Percentiles rank a stretch among this genome's conserved stretches.
These are phyloP conservation scores for Clitocybe nebularis DNA, from an alignment of 1,284 basidiomycete species.

Conservation along the genomic window DNA sequence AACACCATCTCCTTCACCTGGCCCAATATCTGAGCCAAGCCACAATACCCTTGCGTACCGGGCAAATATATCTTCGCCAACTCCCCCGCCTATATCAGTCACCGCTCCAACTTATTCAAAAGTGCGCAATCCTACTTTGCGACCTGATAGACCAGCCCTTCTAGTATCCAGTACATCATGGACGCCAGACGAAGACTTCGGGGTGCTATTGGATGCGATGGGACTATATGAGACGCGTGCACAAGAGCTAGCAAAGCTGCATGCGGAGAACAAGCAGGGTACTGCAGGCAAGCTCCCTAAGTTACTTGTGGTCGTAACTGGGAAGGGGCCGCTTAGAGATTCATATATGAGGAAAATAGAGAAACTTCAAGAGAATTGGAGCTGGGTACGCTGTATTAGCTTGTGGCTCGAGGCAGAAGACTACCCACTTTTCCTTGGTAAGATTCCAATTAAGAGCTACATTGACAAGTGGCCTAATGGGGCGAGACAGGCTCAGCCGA, in stretches of 20 bases:
- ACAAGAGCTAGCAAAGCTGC: slow-evolving; percentile 18
- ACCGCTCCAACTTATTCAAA: slow-evolving; percentile 29
- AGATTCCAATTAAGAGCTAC: slow-evolving; percentile 20
- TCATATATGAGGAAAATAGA: slow-evolving; percentile 68
- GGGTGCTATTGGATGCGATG: slow-evolving; percentile 75
- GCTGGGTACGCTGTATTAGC: slow-evolving; percentile 79
- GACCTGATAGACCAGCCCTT: slow-evolving; percentile 77
- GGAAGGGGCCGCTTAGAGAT: slow-evolving; percentile 80
- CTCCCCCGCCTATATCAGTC: slow-evolving; percentile 16
- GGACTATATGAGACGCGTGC: slow-evolving; percentile 65
- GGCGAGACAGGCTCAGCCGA: slow-evolving; percentile 77
- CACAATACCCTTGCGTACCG: slow-evolving; percentile 15
- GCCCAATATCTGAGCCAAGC: slow-evolving; percentile 7
- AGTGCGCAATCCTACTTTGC: slow-evolving; percentile 41
- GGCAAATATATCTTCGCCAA: slow-evolving; percentile 14
- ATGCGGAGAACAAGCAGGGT: slow-evolving; percentile 14
- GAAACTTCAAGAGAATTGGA: slow-evolving; percentile 66
- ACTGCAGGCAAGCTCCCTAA: slow-evolving; percentile 53
- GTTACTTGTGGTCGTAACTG: slow-evolving; percentile 84
- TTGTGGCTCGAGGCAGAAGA: slow-evolving; percentile 86
- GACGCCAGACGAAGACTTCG: slow-evolving; percentile 98
- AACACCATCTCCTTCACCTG: slow-evolving; percentile 13
- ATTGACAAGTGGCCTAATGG: slow-evolving; percentile 3
- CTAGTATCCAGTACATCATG: slow-evolving; percentile 93
- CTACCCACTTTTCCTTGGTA: slow-evolving; percentile 82